Base-by-base conservation (phyloP, 2,329 filamentous ascomycete species). In the Cercospora canescens region DNA sequence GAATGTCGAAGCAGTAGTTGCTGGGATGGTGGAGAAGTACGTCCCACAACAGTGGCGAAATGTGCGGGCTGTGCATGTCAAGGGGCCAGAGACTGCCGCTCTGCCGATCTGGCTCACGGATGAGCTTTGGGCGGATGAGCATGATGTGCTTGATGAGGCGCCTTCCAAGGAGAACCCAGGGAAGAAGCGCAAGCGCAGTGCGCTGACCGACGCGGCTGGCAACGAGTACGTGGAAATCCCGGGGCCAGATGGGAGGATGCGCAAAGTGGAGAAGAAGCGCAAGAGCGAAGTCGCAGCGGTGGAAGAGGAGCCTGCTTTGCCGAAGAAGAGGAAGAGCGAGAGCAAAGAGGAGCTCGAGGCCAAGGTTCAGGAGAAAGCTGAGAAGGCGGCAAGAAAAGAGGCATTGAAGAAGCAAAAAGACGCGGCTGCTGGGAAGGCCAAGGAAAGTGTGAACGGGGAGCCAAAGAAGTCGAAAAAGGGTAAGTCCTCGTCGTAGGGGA, bases 61-160 rank as follows among this genome's bases (percentile, higher is more conserved):
- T 78, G 86, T 98, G 69, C 89, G 90, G 79, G 87, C 88, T 69
- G 82, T 99, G 68, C 93, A 96, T 79, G 85, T 99, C 83, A 99
- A 98, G 85, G 92, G 93, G 3, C 90, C 92, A 30, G 89, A 92
- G 76, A 97, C 94, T 4, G 90, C 89, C 67, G 91, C 94, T 8
- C 85, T 99, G 75, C 95, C 95, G n/a, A 89, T 99, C 76, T 99
- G 93, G 92, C 82, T 97, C 76, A 91, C 94, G 4, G 90, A 93
- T 72, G 93, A 97, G 84, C 84, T 99, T 70, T 99, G 95, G 93
- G 80, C 90, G 16, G 91, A 95, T 70, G 87, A 90, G 67, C 85
- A 88, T 67, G 89, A 92, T 75, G 88, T 97, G 6, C 82, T 95
- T 50, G 81, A 83, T 6, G 82, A 86, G 69, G 80, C 79, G 34